Evolutionary conservation across 1,139 yeast genomes (phyloP).

Genomic region (Scheffersomyces lignicola): DNA sequence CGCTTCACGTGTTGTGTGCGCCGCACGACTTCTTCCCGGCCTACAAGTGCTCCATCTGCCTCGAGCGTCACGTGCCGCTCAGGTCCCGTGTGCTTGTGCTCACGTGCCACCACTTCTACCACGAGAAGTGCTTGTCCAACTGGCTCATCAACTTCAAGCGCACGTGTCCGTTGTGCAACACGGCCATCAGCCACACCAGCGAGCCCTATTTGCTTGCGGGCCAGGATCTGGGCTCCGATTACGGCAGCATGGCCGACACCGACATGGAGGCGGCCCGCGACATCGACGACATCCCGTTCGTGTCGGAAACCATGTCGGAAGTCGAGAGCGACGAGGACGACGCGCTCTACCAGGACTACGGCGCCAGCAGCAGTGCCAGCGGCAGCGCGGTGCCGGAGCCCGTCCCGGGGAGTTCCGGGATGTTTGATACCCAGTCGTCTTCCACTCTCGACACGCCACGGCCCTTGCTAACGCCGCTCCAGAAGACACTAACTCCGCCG

Average conservation of each 20-base stretch:
- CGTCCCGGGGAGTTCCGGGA: no score
- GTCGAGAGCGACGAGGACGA: conserved; percentile 9
- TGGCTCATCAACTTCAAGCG: conserved; percentile 48
- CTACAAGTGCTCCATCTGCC: conserved; percentile 48
- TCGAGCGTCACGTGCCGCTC: conserved; percentile 40
- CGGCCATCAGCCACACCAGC: conserved; percentile 15
- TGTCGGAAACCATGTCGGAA: conserved; percentile 8
- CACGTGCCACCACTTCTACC: conserved; percentile 46
- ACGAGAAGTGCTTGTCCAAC: conserved; percentile 44
- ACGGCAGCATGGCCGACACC: conserved; percentile 20
- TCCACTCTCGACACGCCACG: no score
- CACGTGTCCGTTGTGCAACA: conserved; percentile 48
- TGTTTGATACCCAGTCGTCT: no score
- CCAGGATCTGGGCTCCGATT: conserved; percentile 13
- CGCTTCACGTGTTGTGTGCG: conserved; percentile 27
- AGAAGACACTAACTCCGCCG: neutral
- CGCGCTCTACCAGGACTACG: conserved; percentile 1
- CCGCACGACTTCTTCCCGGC: conserved; percentile 41
- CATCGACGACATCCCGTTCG: conserved; percentile 2
- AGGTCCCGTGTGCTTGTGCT: conserved; percentile 40
- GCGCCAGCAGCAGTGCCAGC: neutral
- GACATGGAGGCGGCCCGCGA: conserved; percentile 17
- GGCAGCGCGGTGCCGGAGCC: no score
- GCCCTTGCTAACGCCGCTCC: no score
- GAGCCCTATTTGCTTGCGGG: conserved; percentile 20